These are phyloP conservation scores for Eucalyptus shirleyi DNA, from an alignment of 345 rosid species.

Conservation along the genomic window DNA sequence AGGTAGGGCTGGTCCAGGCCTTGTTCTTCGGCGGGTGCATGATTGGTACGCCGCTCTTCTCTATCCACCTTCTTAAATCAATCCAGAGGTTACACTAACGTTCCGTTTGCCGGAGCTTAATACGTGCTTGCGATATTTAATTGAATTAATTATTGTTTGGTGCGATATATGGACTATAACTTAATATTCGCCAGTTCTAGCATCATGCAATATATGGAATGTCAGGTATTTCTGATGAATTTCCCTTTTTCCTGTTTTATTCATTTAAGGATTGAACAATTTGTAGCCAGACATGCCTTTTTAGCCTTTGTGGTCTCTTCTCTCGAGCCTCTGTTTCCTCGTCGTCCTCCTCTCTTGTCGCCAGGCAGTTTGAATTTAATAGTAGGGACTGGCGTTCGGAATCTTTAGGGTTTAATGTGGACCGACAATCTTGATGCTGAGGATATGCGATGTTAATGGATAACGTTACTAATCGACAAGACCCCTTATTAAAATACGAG, in stretches of 20 bases:
- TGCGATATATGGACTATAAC: neutral
- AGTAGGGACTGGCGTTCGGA: neutral
- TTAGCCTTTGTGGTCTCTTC: neutral
- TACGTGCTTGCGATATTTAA: neutral
- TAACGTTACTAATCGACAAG: neutral
- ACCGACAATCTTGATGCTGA: neutral
- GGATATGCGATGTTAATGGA: neutral
- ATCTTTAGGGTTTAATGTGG: neutral
- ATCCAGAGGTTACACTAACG: neutral
- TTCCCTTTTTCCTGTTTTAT: neutral
- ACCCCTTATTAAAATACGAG: neutral
- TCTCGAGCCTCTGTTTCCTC: neutral
- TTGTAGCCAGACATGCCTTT: neutral
- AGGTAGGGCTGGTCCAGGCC: conserved; percentile 79
- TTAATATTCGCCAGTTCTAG: neutral
- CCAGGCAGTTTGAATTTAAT: neutral
- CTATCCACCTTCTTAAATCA: neutral
- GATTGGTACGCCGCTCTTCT: conserved; percentile 44
- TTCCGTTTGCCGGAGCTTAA: neutral
- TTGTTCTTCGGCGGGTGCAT: conserved; percentile 81
- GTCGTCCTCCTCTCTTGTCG: neutral
- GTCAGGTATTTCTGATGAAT: neutral
- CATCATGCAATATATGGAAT: neutral
- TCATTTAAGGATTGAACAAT: neutral
- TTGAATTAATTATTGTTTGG: neutral